Evolutionary conservation across 1,284 basidiomycete species (phyloP), one percentile per base, ranked within the genome.

Genomic region (Cryptococcus sp.): DNA sequence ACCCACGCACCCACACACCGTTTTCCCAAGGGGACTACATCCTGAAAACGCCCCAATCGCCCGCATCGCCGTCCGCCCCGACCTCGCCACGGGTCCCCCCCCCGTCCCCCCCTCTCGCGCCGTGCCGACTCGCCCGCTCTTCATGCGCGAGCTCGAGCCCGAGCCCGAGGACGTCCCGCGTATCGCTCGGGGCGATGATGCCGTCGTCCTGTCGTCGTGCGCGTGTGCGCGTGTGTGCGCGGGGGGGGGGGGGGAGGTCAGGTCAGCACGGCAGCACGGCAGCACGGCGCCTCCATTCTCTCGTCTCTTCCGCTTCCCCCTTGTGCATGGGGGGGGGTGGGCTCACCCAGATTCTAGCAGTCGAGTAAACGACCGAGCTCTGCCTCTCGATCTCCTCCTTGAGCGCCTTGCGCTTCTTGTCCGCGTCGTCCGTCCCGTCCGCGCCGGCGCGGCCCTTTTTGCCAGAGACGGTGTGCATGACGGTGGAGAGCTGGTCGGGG

Each of bases 161-260:
- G 2, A 97, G 81, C 4, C 91, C 92, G 46, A 96, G 82, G 0
- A 88, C 85, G 75, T 91, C 87, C 48, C 93, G 81, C 0, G 93
- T 97, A 71, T 97, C 92, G n/a, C 83, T 84, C 2, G 93, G 93
- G 63, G 84, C 84, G 73, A 97, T 93, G 62, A 97, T 89, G 1
- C 93, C 93, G 72, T 97, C 93, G 73, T 96, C 93, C 70, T 72
- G 40, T 7, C 23, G 5, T 33, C n/a, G n/a, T n/a, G n/a, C n/a
- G n/a, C n/a, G n/a, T n/a, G n/a, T n/a, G n/a, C n/a, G n/a, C n/a
- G n/a, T n/a, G n/a, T n/a, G n/a, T n/a, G n/a, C n/a, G n/a, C n/a
- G n/a, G n/a, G n/a, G n/a, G n/a, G n/a, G n/a, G n/a, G n/a, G n/a
- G n/a, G n/a, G n/a, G n/a, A n/a, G n/a, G n/a, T n/a, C n/a, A n/a